Evolutionary conservation across 2,329 filamentous ascomycete genomes (phyloP), one percentile per base, ranked within the genome.

Genomic region (Zymoseptoria tritici): DNA sequence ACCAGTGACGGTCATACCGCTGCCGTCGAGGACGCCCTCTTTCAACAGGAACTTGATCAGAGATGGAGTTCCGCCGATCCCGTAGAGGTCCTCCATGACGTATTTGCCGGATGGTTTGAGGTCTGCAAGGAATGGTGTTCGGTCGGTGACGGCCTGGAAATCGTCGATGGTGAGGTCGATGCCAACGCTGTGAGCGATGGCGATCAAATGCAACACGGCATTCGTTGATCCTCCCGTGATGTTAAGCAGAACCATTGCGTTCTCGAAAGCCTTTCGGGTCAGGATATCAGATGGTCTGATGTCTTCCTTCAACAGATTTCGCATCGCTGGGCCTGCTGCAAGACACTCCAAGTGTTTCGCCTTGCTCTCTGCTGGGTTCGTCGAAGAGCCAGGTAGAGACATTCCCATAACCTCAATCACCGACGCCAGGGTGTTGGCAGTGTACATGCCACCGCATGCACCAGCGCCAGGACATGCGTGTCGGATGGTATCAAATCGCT

Each of bases 401-500:
- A 81, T 76, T 59, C 79, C 79, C 74, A 81, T 80, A 53, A 72
- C 73, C 66, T 81, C 79, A 57, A 81, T 79, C 7, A 78, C 76
- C 6, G 77, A 79, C 49, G 79, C 79, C 73, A 81, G 78, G 53
- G 79, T 81, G 71, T 81, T 81, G 52, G 79, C 79, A 11, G 79
- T 81, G 71, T 80, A 81, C 79, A 95, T 95, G 68, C 90, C 90
- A 73, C 90, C 90, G 70, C 90, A 95, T 11, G 90, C 90, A 67
- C 90, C 90, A 67, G 85, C 81, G 46, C 90, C 90, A 22, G 90
- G 90, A 75, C 92, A 97, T 51, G 94, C 92, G 72, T 97, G 81
- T 63, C 91, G 85, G 74, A 97, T 96, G 71, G 97, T 93, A 76
- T 97, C 94, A 75, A 91, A 96, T 56, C 94, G 87, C 77, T 93